Percentiles rank a stretch among this genome's conserved stretches.
Conservation (phyloP, 108 stramenopile species). For the Nitzschia palea region DNA sequence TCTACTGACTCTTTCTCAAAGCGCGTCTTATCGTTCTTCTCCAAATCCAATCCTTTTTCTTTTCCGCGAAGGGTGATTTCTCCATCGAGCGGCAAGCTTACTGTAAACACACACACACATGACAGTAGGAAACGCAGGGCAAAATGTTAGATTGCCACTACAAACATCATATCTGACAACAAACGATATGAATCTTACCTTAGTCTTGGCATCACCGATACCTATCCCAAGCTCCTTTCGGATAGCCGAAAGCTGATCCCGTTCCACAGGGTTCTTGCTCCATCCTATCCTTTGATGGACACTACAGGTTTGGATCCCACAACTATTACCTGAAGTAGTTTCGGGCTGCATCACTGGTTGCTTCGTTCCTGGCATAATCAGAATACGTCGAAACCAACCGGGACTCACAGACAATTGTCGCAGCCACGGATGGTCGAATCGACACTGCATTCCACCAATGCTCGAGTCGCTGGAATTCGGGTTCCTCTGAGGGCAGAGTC, state of each 20-base stretch:
- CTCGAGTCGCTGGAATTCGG: slow-evolving; percentile 14
- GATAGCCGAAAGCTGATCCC: slow-evolving; percentile 60
- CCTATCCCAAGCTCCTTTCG: slow-evolving; percentile 55
- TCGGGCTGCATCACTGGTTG: slow-evolving; percentile 15
- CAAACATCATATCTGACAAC: background rate
- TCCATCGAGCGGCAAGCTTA: slow-evolving; percentile 75
- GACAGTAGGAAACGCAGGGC: too few species aligned
- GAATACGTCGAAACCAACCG: slow-evolving; percentile 11
- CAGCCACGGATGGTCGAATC: slow-evolving; percentile 14
- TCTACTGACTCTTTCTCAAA: slow-evolving; percentile 68
- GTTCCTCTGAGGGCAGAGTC: slow-evolving; percentile 4
- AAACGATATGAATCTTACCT: slow-evolving; percentile 33
- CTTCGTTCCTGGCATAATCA: background rate
- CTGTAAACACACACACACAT: background rate
- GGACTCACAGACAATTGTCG: slow-evolving; percentile 10
- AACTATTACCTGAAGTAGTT: slow-evolving; percentile 2
- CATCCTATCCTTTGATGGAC: too few species aligned
- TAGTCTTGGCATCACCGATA: slow-evolving; percentile 89
- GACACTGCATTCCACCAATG: slow-evolving; percentile 34
- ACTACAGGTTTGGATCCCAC: too few species aligned
- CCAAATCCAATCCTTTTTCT: slow-evolving; percentile 56
- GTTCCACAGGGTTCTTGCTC: too few species aligned
- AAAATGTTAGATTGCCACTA: too few species aligned
- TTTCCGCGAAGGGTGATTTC: slow-evolving; percentile 34
- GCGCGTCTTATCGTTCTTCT: slow-evolving; percentile 67